Conservation (phyloP, 768 basidiomycete genomes). For the Tulasnella sp. region DNA sequence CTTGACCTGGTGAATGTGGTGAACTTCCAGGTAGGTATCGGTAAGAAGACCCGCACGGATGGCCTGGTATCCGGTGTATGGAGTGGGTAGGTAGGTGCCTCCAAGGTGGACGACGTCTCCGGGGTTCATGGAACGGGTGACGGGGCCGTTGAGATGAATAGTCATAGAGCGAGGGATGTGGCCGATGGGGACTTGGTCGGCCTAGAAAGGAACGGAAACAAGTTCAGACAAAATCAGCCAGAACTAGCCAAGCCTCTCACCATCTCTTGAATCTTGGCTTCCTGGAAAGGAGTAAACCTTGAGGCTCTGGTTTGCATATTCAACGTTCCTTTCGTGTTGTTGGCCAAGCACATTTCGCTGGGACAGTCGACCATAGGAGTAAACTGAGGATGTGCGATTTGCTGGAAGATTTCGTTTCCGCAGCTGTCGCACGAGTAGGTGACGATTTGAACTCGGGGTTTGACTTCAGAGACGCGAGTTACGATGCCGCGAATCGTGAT, state of each 20-base stretch:
- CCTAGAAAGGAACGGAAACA: slow-evolving; percentile 51
- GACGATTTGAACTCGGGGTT: slow-evolving; percentile 94
- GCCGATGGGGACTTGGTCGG: slow-evolving; percentile 98
- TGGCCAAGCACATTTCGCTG: slow-evolving; percentile 84
- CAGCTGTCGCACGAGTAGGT: slow-evolving; percentile 99
- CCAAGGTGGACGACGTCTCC: slow-evolving; percentile 94
- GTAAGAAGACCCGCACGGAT: slow-evolving; percentile 95
- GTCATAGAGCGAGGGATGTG: slow-evolving; percentile 99
- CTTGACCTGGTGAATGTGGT: slow-evolving; percentile 91
- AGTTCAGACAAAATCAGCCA: not conserved
- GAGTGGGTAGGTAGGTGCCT: slow-evolving; percentile 97
- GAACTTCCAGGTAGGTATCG: slow-evolving; percentile 93
- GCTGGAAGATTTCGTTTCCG: slow-evolving; percentile 98
- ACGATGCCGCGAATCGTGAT: slow-evolving; percentile 98
- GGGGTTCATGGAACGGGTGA: slow-evolving; percentile 90
- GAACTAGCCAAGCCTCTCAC: slow-evolving; percentile 47
- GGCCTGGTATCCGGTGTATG: slow-evolving; percentile 97
- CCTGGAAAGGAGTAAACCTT: slow-evolving; percentile 97
- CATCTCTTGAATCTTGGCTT: slow-evolving; percentile 99
- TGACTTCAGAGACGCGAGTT: slow-evolving; percentile 98
- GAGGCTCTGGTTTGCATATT: slow-evolving; percentile 99
- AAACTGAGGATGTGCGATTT: slow-evolving; percentile 90
- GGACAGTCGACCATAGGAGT: slow-evolving; percentile 86
- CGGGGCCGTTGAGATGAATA: slow-evolving; percentile 85
- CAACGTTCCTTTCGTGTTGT: slow-evolving; percentile 83